Evolutionary conservation across 805 yeast genomes (phyloP), one percentile per base, ranked within the genome.

Genomic region (Barnettozyma sp.): DNA sequence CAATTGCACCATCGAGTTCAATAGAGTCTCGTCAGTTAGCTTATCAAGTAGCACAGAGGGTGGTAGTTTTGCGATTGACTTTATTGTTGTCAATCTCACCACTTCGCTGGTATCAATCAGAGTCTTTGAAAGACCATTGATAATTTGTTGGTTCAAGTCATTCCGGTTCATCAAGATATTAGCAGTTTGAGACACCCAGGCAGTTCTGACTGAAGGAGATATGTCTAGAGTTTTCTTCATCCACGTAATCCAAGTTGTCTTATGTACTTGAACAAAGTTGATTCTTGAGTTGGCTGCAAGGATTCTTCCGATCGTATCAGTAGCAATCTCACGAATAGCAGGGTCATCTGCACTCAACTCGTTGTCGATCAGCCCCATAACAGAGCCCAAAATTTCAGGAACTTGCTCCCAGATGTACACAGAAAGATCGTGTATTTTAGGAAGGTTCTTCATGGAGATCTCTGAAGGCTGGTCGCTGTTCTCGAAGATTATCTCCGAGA

Each of bases 291-390:
- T 57, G 10, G 63, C 54, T 0, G 74, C 59, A 2, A 86, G 54
- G 52, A 88, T 73, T 26, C 68, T 58, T 0, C 94, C 90, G 3
- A 88, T 70, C 0, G 92, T 73, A 29, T 72, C 72, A 0, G 94
- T 82, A 0, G 95, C 87, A 35, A 81, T 56, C 0, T 68, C 52
- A 43, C 96, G 68, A 14, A 82, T 65, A 12, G 64, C 56, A 21
- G 73, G 76, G 44, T 77, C 72, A 27, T 80, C 83, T 0, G 94
- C 85, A 39, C 75, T 76, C 27, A 87, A 60, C 45, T 87, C 94
- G 48, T 83, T 86, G 45, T 83, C 84, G 4, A 87, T 62, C 34
- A 84, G 70, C 0, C 94, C 92, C 67, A 83, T 73, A 0, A 82
- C 81, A 1, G 92, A 74, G 4, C 73, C 68, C 9, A 84, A 63